Conservation (phyloP, 2,329 filamentous ascomycete genomes). For the Hypomyces rosellus region DNA sequence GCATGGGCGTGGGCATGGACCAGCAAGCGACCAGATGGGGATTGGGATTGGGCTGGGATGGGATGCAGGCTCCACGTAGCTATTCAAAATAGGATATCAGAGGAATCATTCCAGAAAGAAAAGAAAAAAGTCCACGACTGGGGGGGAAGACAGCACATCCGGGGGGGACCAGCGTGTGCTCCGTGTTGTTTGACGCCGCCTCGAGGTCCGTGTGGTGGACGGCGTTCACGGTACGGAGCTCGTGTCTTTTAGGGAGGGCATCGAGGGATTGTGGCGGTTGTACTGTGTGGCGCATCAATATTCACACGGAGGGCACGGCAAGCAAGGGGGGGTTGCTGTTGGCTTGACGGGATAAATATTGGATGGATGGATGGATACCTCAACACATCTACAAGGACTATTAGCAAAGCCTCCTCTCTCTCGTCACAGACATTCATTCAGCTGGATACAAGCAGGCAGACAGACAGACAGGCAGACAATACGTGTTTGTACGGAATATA, state of each 20-base stretch:
- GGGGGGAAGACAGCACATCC: not conserved
- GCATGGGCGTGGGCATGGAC: no score
- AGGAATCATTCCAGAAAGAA: constrained; percentile 10
- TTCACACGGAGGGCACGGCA: constrained; percentile 4
- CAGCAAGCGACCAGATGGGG: no score
- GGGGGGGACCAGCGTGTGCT: constrained; percentile 1
- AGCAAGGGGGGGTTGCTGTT: not conserved
- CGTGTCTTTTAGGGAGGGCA: not conserved
- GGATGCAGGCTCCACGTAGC: no score
- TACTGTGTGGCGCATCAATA: constrained; percentile 9
- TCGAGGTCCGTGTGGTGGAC: constrained; percentile 6
- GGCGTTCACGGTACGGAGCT: constrained; percentile 4
- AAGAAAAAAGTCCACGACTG: constrained; percentile 1
- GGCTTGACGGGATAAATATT: no score
- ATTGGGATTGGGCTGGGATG: no score
- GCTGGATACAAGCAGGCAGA: no score
- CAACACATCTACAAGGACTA: no score
- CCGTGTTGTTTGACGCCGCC: constrained; percentile 1
- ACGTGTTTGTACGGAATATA: no score
- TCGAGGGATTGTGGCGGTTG: not conserved
- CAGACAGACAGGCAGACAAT: no score
- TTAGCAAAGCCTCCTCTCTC: no score
- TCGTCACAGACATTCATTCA: no score
- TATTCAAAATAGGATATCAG: not conserved
- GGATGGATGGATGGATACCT: no score